Evolutionary conservation across 345 rosid species (phyloP).

Genomic region (Eucalyptus pumila): DNA sequence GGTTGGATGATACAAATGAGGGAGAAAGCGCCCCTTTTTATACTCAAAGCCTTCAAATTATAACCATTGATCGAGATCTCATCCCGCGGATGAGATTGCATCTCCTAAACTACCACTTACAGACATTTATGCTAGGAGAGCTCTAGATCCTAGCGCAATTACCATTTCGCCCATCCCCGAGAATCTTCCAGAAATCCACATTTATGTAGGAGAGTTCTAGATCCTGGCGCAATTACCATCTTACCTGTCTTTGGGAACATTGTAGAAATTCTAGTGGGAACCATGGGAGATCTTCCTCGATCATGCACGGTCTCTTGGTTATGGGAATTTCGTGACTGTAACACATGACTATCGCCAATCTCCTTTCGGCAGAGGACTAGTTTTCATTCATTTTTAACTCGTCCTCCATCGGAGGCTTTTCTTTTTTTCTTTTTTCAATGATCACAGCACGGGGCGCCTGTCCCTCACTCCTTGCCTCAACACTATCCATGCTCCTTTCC

Average conservation of each 20-base stretch:
- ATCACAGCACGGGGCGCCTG: conserved; percentile 40
- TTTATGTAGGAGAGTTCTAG: too few species aligned
- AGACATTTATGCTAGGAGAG: not conserved
- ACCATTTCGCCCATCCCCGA: fast-evolving
- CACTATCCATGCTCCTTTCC: conserved; percentile 10
- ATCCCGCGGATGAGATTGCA: not conserved
- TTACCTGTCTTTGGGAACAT: too few species aligned
- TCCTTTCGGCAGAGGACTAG: not conserved
- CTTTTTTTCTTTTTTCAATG: not conserved
- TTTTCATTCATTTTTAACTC: not conserved
- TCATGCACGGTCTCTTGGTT: not conserved
- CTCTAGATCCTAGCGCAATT: too few species aligned
- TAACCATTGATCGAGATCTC: not conserved
- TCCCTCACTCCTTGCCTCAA: conserved; percentile 56
- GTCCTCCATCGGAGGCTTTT: not conserved
- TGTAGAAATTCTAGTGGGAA: too few species aligned
- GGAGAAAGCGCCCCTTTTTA: fast-evolving
- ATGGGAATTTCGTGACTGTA: not conserved
- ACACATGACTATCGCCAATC: not conserved
- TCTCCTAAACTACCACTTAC: not conserved
- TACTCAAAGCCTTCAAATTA: too few species aligned
- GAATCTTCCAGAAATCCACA: too few species aligned
- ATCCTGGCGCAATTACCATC: too few species aligned
- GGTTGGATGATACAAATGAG: not conserved
- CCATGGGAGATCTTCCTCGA: not conserved